phyloP scores from a whole-genome alignment of 257 asterid genomes.

The Solanum boliviense region DNA sequence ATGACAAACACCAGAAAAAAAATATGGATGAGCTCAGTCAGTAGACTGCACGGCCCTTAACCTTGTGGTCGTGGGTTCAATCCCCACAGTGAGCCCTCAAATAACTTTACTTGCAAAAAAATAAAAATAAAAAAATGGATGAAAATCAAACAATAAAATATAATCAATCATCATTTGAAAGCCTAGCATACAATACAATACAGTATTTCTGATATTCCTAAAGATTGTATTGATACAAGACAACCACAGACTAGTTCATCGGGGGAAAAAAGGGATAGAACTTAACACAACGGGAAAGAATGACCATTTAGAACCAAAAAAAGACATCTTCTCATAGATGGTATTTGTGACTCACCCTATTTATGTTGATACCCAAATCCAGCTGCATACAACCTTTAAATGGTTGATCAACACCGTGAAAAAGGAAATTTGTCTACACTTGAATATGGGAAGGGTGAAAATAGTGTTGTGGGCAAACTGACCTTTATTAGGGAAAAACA shows the following conservation, averaged over 20 bases:
- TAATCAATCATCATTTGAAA: not conserved
- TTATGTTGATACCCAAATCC: not conserved
- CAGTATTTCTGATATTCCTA: not conserved
- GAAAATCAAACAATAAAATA: not conserved
- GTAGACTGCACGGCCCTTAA: not conserved
- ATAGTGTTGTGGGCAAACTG: not conserved
- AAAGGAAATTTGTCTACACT: not conserved
- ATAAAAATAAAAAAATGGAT: not conserved
- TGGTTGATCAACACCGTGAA: not conserved
- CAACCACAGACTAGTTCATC: not conserved
- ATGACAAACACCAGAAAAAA: not conserved
- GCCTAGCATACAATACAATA: not conserved
- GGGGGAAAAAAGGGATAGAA: not conserved
- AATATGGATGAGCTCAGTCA: not conserved
- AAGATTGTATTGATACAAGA: not conserved
- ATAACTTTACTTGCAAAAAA: not conserved
- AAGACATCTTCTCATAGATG: not conserved
- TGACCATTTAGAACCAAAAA: not conserved
- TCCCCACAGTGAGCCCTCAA: not conserved
- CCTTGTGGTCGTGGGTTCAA: not conserved
- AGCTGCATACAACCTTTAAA: not conserved
- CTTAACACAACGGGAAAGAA: not conserved
- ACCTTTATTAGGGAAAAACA: not conserved
- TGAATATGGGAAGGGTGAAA: not conserved
- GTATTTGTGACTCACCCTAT: not conserved